These are phyloP conservation scores for Gymnopus androsaceus DNA, from an alignment of 1,284 basidiomycete genomes.

Conservation along the genomic window DNA sequence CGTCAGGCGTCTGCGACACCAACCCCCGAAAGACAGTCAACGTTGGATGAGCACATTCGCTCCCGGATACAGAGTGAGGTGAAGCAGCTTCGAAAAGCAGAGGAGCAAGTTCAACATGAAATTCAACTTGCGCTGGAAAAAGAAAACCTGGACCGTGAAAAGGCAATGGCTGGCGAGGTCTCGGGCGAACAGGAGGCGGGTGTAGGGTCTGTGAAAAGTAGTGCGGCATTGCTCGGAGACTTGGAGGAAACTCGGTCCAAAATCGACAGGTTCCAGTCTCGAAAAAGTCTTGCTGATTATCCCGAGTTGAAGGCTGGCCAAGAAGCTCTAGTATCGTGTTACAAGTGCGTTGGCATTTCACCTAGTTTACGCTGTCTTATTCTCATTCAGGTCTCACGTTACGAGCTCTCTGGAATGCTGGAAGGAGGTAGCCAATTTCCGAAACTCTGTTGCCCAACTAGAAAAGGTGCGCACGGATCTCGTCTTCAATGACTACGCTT, in stretches of 20 bases:
- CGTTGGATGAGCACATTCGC: conserved; percentile 68
- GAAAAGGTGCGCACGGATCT: conserved; percentile 49
- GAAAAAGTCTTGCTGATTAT: conserved; percentile 55
- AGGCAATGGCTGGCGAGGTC: conserved; percentile 46
- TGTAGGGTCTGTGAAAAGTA: conserved; percentile 56
- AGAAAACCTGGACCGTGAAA: conserved; percentile 78
- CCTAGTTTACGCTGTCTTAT: conserved; percentile 3
- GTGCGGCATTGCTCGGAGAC: conserved; percentile 65
- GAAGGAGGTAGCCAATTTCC: conserved; percentile 76
- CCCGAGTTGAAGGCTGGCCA: conserved; percentile 58
- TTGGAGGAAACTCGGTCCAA: conserved; percentile 70
- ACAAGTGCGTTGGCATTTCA: conserved; percentile 52
- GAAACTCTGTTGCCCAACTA: conserved; percentile 62
- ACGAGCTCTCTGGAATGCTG: conserved; percentile 73
- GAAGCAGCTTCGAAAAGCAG: conserved; percentile 60
- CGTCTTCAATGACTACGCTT: background rate
- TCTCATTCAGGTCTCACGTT: conserved; percentile 52
- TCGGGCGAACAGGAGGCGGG: conserved; percentile 27
- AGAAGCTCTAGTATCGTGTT: conserved; percentile 70
- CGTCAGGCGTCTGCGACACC: conserved; percentile 56
- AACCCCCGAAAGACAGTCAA: conserved; percentile 66
- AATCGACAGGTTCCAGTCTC: conserved; percentile 71
- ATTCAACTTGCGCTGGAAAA: conserved; percentile 75
- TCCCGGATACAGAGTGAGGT: conserved; percentile 68
- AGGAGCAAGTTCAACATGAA: conserved; percentile 63